These are phyloP conservation scores for Marvania coccoides DNA, from an alignment of 139 green algal species.

Conservation along the genomic window DNA sequence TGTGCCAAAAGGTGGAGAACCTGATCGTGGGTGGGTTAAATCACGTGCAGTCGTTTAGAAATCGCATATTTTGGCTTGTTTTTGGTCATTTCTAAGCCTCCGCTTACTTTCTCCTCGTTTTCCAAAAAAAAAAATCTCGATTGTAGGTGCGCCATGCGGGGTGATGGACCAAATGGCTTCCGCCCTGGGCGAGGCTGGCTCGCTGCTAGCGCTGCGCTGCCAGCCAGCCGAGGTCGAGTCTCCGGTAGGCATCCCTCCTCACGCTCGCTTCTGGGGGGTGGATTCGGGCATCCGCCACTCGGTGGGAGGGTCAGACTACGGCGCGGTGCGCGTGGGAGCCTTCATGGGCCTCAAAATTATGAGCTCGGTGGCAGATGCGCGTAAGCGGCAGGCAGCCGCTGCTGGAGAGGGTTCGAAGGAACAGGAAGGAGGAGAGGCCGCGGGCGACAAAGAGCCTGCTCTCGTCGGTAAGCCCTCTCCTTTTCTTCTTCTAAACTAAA, in stretches of 20 bases:
- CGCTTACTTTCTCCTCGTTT: no score
- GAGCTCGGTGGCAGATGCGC: not conserved
- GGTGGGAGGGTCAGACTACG: slow-evolving; percentile 80
- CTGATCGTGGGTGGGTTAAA: slow-evolving; percentile 57
- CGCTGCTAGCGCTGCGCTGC: slow-evolving; percentile 78
- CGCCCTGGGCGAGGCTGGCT: slow-evolving; percentile 50
- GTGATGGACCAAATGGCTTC: slow-evolving; percentile 94
- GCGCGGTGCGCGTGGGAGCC: slow-evolving; percentile 64
- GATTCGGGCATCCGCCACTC: slow-evolving; percentile 83
- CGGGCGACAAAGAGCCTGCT: no score
- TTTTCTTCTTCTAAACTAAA: no score
- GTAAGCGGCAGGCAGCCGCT: not conserved
- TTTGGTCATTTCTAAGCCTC: no score
- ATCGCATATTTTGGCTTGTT: no score
- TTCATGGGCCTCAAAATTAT: slow-evolving; percentile 82
- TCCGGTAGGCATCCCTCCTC: slow-evolving; percentile 50
- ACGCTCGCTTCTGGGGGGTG: slow-evolving; percentile 71
- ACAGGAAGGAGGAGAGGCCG: not conserved
- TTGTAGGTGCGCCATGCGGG: slow-evolving; percentile 75
- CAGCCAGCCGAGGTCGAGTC: slow-evolving; percentile 71
- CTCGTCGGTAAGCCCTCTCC: no score
- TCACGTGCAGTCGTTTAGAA: no score
- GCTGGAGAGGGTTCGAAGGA: not conserved
- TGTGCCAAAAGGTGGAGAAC: slow-evolving; percentile 91
- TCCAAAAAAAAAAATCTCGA: no score